Base-by-base conservation (phyloP, 768 basidiomycete genomes). In the Strobilomyces dryophilus region DNA sequence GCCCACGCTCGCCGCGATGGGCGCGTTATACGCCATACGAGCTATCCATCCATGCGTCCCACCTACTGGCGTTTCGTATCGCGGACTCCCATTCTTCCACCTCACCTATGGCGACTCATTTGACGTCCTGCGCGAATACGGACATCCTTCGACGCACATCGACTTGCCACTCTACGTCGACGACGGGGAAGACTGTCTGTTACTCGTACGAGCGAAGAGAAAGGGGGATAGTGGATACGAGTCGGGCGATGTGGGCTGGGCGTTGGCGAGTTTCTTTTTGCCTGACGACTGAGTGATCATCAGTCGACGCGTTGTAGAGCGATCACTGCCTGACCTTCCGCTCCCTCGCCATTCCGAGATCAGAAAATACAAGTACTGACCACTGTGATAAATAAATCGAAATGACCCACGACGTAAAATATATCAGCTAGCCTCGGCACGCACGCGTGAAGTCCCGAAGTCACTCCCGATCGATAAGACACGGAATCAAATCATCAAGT, bases 81-180 rank as follows among this genome's bases (percentile, higher is more conserved):
- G 83, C 58, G 80, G 78, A 41, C 81, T 85, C 62, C 88, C 88
- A 14, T 92, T 92, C 76, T 89, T 91, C 66, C 79, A 74, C 11
- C 74, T 92, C n/a, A 66, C 69, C 31, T 76, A 80, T 31, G 83
- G 80, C 4, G 82, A 87, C 35, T 62, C 82, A 34, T 84, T 82
- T 46, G 80, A 84, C 37, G 81, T 92, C 7, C 67, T 92, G 46
- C 78, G 83, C 58, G 90, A 92, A 66, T 82, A 81, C 0, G 90
- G 90, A 1, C 89, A 91, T 63, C 90, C 90, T 15, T 83, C 83
- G 49, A 76, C 79, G 21, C 88, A 90, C 61, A 76, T 78, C 5
- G 81, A 87, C 59, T 71, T 92, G 39, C 90, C 90, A 3, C 64
- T 92, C 51, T 83, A 85, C 60, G 85, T 91, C 46, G 89, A 92